Base-by-base conservation (phyloP, 2,329 filamentous ascomycete genomes). In the Beauveria rudraprayagi region DNA sequence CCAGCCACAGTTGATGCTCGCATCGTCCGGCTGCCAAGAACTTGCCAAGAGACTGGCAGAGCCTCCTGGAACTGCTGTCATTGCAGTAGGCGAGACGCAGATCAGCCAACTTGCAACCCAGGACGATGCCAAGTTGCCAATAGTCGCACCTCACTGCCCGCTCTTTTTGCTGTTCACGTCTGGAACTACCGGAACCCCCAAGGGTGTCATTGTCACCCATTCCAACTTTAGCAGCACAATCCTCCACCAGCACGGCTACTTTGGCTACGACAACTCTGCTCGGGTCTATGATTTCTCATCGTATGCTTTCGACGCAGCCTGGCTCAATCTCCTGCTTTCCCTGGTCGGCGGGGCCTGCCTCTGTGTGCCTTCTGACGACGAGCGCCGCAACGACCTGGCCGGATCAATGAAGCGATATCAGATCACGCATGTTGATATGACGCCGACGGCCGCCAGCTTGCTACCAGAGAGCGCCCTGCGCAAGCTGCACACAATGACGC, bases 151-250 rank as follows among this genome's bases (percentile, higher is more conserved):
- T 8, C 30, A 30, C 0, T 51, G 66, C 11, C 53, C 61, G 10
- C 62, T 66, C 1, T 69, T 67, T 46, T 28, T 65, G 2, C 26
- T 69, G 1, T 69, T 68, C 43, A 66, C 63, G 3, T 65, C 65
- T 7, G 67, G 67, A 1, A 63, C 55, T 8, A 67, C 67, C 5
- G 63, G 64, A 3, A 67, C 62, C 3, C 67, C 69, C 16, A 67
- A 68, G 28, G 66, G 63, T 11, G 63, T 67, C 14, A 60, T 68
- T 3, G 54, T 67, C 41, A 59, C 65, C 10, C 67, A 69, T 43
- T 26, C 28, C 19, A 54, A 60, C 24, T 34, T 66, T 17, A 43
- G 44, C 6, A 57, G 50, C 30, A 62, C 46, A 16, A 34, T 47
- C 9, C 41, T 64, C 26, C 48, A 54, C n/a, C 64, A 51, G 58